Base-by-base conservation (phyloP, 2,329 filamentous ascomycete species). In the Colletotrichum incanum region DNA sequence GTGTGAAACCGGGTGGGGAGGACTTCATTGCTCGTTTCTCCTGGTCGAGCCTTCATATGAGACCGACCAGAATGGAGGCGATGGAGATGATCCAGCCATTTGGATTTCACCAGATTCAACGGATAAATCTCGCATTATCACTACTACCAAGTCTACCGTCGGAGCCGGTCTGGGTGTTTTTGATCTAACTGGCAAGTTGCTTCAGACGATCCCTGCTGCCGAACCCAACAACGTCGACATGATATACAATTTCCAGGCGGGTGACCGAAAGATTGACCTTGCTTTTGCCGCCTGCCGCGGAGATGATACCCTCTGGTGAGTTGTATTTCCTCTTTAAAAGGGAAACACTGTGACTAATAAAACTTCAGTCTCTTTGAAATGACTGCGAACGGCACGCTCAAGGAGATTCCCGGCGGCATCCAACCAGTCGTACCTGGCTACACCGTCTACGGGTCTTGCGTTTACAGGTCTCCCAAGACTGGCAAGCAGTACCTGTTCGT, bases 161-260 rank as follows among this genome's bases (percentile, higher is more conserved):
- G 86, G 86, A 0, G 83, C 86, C 8, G 87, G 87, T 0, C 80
- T 89, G 5, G 83, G 80, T 0, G 84, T 88, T 0, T 89, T 86
- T 43, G 84, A 88, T 65, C 76, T 89, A 1, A 77, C 79, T 11
- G 87, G 87, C 0, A 86, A 85, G 34, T 77, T 85, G 2, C 69
- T 88, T 0, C 86, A 88, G 74, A 80, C 81, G 4, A 78, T 87
- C 8, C 69, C 77, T 0, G 86, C 86, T 0, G 82, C 80, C 1
- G 80, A 89, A 65, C 87, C 87, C 0, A 88, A 89, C 72, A 89
- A 89, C 47, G 86, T 89, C 0, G 87, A 89, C 62, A 81, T 89
- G 34, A 87, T 89, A 52, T 88, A 88, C 65, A 81, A 81, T 12
- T 85, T 89, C 58, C 75, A 81, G 5, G 79, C 82, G 0, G 86